Evolutionary conservation across 108 stramenopile genomes (phyloP).

Genomic region (Nitzschia sp.): DNA sequence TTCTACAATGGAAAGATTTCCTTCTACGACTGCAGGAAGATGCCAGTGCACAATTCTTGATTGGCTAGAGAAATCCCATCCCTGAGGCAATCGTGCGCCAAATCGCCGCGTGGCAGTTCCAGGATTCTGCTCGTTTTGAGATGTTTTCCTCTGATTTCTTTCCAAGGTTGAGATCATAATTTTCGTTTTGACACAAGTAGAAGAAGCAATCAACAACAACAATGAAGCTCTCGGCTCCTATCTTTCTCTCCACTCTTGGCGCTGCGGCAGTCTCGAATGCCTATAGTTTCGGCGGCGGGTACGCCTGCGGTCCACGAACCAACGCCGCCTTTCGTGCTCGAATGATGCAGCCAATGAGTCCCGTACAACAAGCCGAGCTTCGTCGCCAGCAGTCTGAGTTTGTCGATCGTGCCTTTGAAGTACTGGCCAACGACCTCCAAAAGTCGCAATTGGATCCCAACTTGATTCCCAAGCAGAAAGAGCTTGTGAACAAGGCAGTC

Average conservation of each 20-base stretch:
- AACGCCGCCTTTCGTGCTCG: neutral
- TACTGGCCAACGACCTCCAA: neutral
- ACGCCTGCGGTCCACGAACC: neutral
- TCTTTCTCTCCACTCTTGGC: neutral
- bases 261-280: neutral
- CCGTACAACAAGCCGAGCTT: neutral
- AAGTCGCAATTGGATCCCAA: neutral
- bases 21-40: too few species aligned
- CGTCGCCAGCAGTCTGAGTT: neutral
- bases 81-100: neutral
- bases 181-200: neutral
- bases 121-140: too few species aligned
- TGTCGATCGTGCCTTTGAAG: neutral
- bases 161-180: neutral
- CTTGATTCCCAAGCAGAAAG: neutral
- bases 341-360: neutral
- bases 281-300: neutral
- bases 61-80: too few species aligned
- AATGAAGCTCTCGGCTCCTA: neutral
- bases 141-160: too few species aligned
- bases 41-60: too few species aligned
- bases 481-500: neutral
- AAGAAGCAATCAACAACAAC: neutral
- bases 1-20: too few species aligned
- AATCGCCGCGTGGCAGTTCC: neutral